Evolutionary conservation across 176 grass and related monocot species (phyloP).

Genomic region (Paspalum notatum): DNA sequence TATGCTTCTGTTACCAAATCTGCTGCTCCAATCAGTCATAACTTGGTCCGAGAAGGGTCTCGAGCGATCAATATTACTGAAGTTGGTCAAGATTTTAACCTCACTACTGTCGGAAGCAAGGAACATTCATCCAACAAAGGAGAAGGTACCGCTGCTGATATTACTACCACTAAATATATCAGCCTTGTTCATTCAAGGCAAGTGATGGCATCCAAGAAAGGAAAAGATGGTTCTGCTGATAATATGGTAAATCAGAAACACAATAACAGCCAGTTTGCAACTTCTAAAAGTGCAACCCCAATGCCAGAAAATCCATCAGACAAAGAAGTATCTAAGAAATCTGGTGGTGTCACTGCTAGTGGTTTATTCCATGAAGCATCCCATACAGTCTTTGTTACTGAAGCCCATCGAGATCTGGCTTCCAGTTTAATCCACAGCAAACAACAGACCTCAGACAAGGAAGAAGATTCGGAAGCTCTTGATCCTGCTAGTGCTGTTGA

Average conservation of each 20-base stretch:
- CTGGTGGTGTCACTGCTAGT: constrained; percentile 12
- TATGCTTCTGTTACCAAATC: constrained; percentile 20
- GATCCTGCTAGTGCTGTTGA: background rate
- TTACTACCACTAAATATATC: background rate
- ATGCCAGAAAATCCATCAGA: constrained; percentile 12
- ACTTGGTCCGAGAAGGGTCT: constrained; percentile 32
- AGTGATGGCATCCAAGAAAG: constrained; percentile 2
- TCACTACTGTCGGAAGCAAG: background rate
- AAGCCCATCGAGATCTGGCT: background rate
- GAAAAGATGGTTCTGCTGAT: constrained; percentile 14
- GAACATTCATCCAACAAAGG: constrained; percentile 24
- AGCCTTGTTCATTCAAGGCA: constrained; percentile 3
- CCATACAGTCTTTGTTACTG: constrained; percentile 7
- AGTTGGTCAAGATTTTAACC: background rate
- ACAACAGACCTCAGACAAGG: background rate
- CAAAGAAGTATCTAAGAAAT: background rate
- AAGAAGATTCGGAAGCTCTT: background rate
- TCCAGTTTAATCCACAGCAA: background rate
- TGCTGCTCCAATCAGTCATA: constrained; percentile 18
- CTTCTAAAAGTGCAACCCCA: background rate
- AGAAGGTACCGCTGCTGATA: background rate
- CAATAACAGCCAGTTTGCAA: background rate
- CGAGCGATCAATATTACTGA: constrained; percentile 26
- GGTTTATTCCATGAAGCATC: constrained; percentile 19
- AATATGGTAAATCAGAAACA: background rate